Conservation (phyloP, 2,329 filamentous ascomycete genomes). For the Dissoconium aciculare region DNA sequence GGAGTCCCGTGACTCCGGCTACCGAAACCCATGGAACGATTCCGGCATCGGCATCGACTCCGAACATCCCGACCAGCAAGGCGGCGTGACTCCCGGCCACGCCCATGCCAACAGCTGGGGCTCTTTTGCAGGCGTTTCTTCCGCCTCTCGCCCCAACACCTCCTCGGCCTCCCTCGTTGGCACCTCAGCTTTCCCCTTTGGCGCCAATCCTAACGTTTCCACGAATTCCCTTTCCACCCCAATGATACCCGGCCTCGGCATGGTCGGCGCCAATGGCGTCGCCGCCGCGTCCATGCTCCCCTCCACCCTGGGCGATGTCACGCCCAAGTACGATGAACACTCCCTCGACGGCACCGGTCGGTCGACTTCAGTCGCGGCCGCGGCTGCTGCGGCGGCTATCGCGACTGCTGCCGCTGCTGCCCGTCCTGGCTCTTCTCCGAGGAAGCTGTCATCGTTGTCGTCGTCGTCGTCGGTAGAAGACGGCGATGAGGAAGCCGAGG, state of each 20-base stretch:
- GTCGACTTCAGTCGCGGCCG: constrained; percentile 2
- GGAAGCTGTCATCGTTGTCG: constrained; percentile 1
- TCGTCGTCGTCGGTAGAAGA: neutral
- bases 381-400: neutral
- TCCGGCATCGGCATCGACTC: constrained; percentile 93
- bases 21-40: constrained; percentile 96
- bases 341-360: constrained; percentile 5
- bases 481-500: too few relatives aligned
- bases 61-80: constrained; percentile 33
- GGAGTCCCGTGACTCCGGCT: constrained; percentile 86
- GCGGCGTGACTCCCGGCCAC: constrained; percentile 9
- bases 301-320: constrained; percentile 21
- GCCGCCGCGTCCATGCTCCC: constrained; percentile 8
- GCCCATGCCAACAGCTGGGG: constrained; percentile 33
- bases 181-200: constrained; percentile 52
- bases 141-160: constrained; percentile 50
- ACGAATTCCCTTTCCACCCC: constrained; percentile 25
- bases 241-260: constrained; percentile 26
- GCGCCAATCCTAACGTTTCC: constrained; percentile 27
- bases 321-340: constrained; percentile 22
- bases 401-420: neutral
- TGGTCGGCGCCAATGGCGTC: constrained; percentile 12
- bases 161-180: constrained; percentile 46
- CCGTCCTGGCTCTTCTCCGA: neutral
- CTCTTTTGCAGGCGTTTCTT: constrained; percentile 32